These are phyloP conservation scores for Hypoxylon fragiforme DNA, from an alignment of 495 filamentous ascomycete species.

Conservation along the genomic window DNA sequence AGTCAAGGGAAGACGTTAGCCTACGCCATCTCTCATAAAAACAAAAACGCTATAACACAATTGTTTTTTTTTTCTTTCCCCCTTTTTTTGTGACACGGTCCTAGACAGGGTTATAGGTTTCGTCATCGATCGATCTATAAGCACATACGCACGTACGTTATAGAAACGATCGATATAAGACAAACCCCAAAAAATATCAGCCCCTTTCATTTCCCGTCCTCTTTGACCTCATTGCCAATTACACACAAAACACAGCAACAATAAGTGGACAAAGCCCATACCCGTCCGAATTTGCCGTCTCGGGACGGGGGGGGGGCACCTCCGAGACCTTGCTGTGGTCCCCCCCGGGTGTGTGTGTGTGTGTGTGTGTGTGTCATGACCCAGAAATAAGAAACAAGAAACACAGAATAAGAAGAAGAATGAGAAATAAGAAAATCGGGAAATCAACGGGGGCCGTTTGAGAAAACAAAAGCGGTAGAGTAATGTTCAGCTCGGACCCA, in stretches of 20 bases:
- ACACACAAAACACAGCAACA: slow-evolving; percentile 17
- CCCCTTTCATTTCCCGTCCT: slow-evolving; percentile 34
- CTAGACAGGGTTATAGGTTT: too few relatives aligned
- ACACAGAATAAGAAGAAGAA: background rate
- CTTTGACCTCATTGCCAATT: slow-evolving; percentile 30
- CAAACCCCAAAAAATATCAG: slow-evolving; percentile 32
- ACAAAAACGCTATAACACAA: background rate
- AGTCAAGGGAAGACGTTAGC: slow-evolving; percentile 27
- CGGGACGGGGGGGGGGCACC: slow-evolving; percentile 12
- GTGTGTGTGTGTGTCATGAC: background rate
- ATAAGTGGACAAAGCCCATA: slow-evolving; percentile 22
- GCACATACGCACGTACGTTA: slow-evolving; percentile 16
- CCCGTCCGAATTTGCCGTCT: slow-evolving; percentile 26
- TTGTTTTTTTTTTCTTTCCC: background rate
- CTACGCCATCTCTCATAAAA: too few relatives aligned
- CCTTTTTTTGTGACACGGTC: too few relatives aligned
- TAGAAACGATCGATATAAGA: slow-evolving; percentile 15
- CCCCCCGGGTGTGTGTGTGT: background rate
- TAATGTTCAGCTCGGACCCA: background rate
- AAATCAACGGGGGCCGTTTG: background rate
- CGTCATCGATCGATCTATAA: slow-evolving; percentile 4
- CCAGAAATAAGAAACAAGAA: background rate
- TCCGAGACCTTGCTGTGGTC: slow-evolving; percentile 16
- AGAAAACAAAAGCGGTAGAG: slow-evolving; percentile 11
- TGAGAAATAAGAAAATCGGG: slow-evolving; percentile 26